These are phyloP conservation scores for Taphrina communis DNA, from an alignment of 1,139 yeast species.

Conservation along the genomic window DNA sequence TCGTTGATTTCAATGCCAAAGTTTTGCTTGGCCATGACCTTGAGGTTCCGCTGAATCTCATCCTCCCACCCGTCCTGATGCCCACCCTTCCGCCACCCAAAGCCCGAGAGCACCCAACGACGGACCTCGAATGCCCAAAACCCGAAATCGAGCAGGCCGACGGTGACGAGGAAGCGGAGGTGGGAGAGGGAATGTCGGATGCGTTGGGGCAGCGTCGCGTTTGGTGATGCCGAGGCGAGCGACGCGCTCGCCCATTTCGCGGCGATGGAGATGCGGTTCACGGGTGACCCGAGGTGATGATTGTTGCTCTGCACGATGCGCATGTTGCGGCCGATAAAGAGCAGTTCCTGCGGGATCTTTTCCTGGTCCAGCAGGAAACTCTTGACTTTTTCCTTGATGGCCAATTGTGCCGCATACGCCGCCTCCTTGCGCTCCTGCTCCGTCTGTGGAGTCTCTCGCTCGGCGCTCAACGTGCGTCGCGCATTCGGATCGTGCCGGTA, in stretches of 20 bases:
- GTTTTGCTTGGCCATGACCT: slow-evolving; percentile 44
- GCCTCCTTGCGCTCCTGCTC: slow-evolving; percentile 29
- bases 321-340: slow-evolving; percentile 73
- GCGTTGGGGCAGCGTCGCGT: slow-evolving; percentile 22
- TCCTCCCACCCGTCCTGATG: slow-evolving; percentile 57
- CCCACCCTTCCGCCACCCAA: slow-evolving; percentile 48
- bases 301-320: slow-evolving; percentile 75
- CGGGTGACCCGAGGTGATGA: slow-evolving; percentile 70
- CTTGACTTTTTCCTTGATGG: slow-evolving; percentile 55
- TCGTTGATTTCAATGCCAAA: slow-evolving; percentile 45
- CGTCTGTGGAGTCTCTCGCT: slow-evolving; percentile 4
- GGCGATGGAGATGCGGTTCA: slow-evolving; percentile 68
- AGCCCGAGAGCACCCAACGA: slow-evolving; percentile 51
- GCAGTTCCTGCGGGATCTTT: slow-evolving; percentile 68
- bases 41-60: slow-evolving; percentile 57
- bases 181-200: slow-evolving; percentile 46
- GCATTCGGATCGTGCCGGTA: slow-evolving; percentile 47
- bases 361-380: slow-evolving; percentile 66
- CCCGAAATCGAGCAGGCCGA: slow-evolving; percentile 57
- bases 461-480: slow-evolving; percentile 30
- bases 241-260: slow-evolving; percentile 52
- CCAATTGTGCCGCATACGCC: slow-evolving; percentile 54
- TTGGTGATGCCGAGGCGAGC: slow-evolving; percentile 30
- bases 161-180: slow-evolving; percentile 53
- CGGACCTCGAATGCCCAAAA: slow-evolving; percentile 56